A percentile compares a stretch with the other conserved stretches of the same genome.
phyloP scores from a whole-genome alignment of 495 filamentous ascomycete genomes.

The Aspergillus asperescens region DNA sequence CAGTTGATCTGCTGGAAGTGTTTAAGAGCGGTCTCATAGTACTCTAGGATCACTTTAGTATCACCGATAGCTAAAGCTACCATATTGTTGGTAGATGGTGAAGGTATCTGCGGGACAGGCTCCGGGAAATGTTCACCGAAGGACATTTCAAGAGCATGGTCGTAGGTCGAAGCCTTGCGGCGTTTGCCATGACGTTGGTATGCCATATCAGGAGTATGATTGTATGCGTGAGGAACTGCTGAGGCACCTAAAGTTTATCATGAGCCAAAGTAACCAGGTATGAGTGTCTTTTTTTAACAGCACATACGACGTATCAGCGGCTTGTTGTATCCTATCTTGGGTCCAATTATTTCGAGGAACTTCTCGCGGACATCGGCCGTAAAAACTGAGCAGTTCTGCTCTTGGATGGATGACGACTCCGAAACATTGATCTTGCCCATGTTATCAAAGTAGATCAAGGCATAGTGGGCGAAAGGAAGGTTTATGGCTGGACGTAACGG shows the following conservation, averaged over 20 bases:
- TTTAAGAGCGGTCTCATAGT: constrained; percentile 37
- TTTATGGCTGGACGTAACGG: constrained; percentile 26
- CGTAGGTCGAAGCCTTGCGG: constrained; percentile 26
- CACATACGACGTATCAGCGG: constrained; percentile 29
- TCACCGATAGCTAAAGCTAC: constrained; percentile 39
- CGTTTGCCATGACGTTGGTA: constrained; percentile 34
- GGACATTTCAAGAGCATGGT: constrained; percentile 13
- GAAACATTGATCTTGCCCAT: constrained; percentile 33
- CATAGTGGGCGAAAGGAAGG: constrained; percentile 36
- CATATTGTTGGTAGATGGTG: constrained; percentile 30
- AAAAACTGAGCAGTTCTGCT: constrained; percentile 34
- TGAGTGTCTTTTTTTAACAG: not conserved
- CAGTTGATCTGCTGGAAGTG: constrained; percentile 46
- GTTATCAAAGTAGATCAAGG: constrained; percentile 41
- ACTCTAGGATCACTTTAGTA: constrained; percentile 30
- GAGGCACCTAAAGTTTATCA: constrained; percentile 12
- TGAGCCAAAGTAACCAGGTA: constrained; percentile 7
- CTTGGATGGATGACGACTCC: constrained; percentile 35
- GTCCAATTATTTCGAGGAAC: constrained; percentile 36
- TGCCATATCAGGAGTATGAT: constrained; percentile 11
- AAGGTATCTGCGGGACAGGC: constrained; percentile 25
- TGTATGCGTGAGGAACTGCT: constrained; percentile 10
- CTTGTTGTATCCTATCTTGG: constrained; percentile 29
- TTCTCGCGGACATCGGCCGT: constrained; percentile 34
- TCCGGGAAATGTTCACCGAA: constrained; percentile 23